A percentile compares a stretch with the other conserved stretches of the same genome.
Evolutionary conservation across 1,139 yeast genomes (phyloP).

Genomic region (Candida smagusa): DNA sequence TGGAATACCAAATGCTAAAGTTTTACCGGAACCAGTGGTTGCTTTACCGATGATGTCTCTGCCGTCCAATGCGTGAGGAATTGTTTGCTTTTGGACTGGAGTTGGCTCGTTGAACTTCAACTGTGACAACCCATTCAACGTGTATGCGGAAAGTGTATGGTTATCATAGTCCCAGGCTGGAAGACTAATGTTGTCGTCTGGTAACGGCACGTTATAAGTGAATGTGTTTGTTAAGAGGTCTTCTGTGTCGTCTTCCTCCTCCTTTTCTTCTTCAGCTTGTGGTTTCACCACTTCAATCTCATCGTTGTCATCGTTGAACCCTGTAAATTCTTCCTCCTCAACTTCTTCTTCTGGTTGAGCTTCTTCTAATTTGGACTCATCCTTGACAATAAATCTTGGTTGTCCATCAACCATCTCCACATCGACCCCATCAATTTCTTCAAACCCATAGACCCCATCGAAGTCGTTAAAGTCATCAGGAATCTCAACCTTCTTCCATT

Average conservation of each 20-base stretch:
- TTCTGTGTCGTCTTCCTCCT: conserved; percentile 7
- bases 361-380: conserved; percentile 13
- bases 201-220: conserved; percentile 26
- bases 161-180: conserved; percentile 55
- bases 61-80: conserved; percentile 72
- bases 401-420: conserved; percentile 66
- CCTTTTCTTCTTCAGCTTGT: conserved; percentile 5
- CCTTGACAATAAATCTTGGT: conserved; percentile 58
- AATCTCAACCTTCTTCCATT: conserved; percentile 80
- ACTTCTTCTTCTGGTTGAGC: conserved; percentile 10
- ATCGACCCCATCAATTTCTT: conserved; percentile 91
- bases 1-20: conserved; percentile 95
- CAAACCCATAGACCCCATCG: conserved; percentile 88
- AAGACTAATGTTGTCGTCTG: conserved; percentile 43
- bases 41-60: conserved; percentile 92
- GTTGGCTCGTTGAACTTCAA: conserved; percentile 73
- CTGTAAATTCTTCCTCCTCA: conserved; percentile 18
- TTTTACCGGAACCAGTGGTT: conserved; percentile 97
- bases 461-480: conserved; percentile 84
- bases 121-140: conserved; percentile 56
- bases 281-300: conserved; percentile 10
- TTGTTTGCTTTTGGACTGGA: conserved; percentile 73
- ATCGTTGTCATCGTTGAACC: conserved; percentile 23
- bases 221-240: conserved; percentile 23
- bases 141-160: conserved; percentile 46